Evolutionary conservation across 2,329 filamentous ascomycete genomes (phyloP).

Genomic region (Colletotrichum spaethianum): DNA sequence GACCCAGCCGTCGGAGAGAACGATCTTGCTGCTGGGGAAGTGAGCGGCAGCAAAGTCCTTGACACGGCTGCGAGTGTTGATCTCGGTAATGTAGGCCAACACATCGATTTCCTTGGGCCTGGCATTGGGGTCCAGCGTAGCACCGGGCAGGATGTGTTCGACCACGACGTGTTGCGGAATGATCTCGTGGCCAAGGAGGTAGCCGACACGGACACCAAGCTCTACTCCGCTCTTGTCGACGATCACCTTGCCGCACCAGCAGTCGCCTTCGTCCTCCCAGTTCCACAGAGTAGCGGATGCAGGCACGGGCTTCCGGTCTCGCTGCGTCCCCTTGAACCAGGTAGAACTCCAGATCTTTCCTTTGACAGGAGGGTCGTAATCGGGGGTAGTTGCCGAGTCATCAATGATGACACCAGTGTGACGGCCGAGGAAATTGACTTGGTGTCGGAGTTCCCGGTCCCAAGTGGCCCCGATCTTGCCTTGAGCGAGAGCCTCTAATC

Average conservation of each 20-base stretch:
- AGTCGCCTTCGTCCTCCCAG: conserved; percentile 88
- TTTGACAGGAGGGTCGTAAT: conserved; percentile 58
- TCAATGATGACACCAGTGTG: conserved; percentile 78
- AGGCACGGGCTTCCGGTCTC: not conserved
- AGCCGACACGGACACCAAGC: conserved; percentile 74
- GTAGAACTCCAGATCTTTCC: conserved; percentile 37
- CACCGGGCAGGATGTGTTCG: conserved; percentile 77
- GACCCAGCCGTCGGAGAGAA: conserved; percentile 59
- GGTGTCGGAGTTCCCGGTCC: conserved; percentile 61
- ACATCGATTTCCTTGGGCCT: conserved; percentile 80
- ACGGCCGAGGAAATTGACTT: conserved; percentile 81
- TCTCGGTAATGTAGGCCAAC: conserved; percentile 72
- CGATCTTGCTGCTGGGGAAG: conserved; percentile 52
- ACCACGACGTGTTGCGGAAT: conserved; percentile 79
- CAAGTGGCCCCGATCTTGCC: conserved; percentile 62
- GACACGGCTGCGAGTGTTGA: conserved; percentile 55
- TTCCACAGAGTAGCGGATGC: conserved; percentile 66
- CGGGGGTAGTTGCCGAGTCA: conserved; percentile 68
- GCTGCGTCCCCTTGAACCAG: not conserved
- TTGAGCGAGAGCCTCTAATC: conserved; percentile 62
- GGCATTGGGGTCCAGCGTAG: conserved; percentile 72
- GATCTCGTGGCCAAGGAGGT: conserved; percentile 71
- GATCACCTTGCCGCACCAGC: conserved; percentile 80
- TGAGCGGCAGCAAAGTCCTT: conserved; percentile 59
- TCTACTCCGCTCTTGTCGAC: conserved; percentile 57